Evolutionary conservation across 140 eudicot genomes (phyloP).

Genomic region (Senecio squalidus): DNA sequence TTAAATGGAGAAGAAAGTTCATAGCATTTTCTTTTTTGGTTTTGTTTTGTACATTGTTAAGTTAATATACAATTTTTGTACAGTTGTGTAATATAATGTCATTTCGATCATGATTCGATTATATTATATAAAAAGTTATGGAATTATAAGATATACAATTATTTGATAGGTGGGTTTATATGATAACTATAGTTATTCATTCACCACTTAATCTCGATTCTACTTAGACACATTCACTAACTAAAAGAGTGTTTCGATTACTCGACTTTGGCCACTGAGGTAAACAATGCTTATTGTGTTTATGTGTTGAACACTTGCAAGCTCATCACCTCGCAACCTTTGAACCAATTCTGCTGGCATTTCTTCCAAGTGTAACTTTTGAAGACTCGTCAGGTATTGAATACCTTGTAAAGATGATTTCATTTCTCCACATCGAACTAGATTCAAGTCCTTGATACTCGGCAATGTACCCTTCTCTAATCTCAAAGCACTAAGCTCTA

Average conservation of each 20-base stretch:
- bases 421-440: conserved; percentile 39
- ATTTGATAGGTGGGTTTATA: too few relatives aligned
- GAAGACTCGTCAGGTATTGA: conserved; percentile 42
- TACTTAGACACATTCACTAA: background rate
- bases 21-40: too few relatives aligned
- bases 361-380: conserved; percentile 46
- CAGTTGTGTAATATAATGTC: too few relatives aligned
- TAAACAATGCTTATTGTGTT: conserved; percentile 26
- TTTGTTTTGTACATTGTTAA: too few relatives aligned
- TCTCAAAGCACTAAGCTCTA: conserved; percentile 19
- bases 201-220: background rate
- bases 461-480: conserved; percentile 46
- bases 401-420: conserved; percentile 40
- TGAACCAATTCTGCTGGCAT: conserved; percentile 43
- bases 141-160: too few relatives aligned
- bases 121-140: too few relatives aligned
- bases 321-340: conserved; percentile 28
- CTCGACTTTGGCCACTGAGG: conserved; percentile 15
- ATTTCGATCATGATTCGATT: too few relatives aligned
- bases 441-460: conserved; percentile 34
- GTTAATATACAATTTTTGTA: too few relatives aligned
- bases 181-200: background rate
- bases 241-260: conserved; percentile 23
- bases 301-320: conserved; percentile 31
- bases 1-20: too few relatives aligned